phyloP scores from a whole-genome alignment of 2,329 filamentous ascomycete species.

The Drechslerella dactyloides region DNA sequence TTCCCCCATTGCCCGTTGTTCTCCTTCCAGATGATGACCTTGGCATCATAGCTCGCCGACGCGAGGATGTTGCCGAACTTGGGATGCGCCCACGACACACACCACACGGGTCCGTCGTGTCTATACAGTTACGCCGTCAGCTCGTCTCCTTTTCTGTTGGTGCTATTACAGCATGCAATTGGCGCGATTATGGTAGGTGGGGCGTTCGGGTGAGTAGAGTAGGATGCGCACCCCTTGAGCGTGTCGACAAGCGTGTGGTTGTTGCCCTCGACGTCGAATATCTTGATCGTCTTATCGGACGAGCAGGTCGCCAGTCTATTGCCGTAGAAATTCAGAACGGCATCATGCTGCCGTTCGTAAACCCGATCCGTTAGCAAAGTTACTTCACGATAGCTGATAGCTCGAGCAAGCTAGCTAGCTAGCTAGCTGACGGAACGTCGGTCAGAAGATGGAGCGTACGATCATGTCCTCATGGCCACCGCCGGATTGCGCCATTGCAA shows the following conservation, averaged over 20 bases:
- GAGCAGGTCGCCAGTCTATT: slow-evolving; percentile 95
- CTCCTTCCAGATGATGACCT: slow-evolving; percentile 98
- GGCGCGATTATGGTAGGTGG: not conserved
- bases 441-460: slow-evolving; percentile 18
- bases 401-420: not conserved
- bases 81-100: slow-evolving; percentile 95
- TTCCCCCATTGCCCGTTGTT: slow-evolving; percentile 61
- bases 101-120: slow-evolving; percentile 97
- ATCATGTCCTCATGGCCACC: slow-evolving; percentile 51
- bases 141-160: not conserved
- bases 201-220: not conserved
- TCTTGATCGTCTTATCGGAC: slow-evolving; percentile 98
- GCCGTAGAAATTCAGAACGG: slow-evolving; percentile 97
- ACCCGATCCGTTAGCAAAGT: no score
- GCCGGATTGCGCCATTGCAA: slow-evolving; percentile 49
- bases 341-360: slow-evolving; percentile 82
- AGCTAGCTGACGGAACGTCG: not conserved
- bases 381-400: not conserved
- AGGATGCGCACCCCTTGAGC: slow-evolving; percentile 77
- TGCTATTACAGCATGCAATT: not conserved
- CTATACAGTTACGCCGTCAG: slow-evolving; percentile 60
- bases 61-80: slow-evolving; percentile 99
- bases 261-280: slow-evolving; percentile 96
- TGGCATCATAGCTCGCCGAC: slow-evolving; percentile 93
- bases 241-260: slow-evolving; percentile 89